These are phyloP conservation scores for Dictyostelium purpureum DNA, from an alignment of 78 protist genomes.

Conservation along the genomic window DNA sequence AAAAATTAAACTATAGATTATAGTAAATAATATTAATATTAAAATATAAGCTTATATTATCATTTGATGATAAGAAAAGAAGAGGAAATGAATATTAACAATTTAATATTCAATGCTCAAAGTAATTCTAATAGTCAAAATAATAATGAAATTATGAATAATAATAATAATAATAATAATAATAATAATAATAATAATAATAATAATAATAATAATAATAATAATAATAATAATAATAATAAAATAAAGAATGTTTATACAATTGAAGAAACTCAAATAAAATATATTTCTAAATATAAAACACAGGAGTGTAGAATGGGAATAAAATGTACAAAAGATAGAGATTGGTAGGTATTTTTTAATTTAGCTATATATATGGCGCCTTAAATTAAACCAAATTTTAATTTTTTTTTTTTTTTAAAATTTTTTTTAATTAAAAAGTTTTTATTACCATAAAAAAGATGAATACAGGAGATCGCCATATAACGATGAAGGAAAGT, in stretches of 20 bases:
- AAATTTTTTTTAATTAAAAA: background rate
- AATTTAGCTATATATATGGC: background rate
- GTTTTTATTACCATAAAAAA: constrained; percentile 63
- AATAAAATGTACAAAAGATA: constrained; percentile 34
- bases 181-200: background rate
- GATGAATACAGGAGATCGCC: constrained; percentile 68
- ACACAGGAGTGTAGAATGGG: constrained; percentile 24
- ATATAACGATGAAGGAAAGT: background rate
- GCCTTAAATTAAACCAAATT: background rate
- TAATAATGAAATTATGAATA: background rate
- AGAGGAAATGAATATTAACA: background rate
- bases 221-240: background rate
- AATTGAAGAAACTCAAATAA: constrained; percentile 8
- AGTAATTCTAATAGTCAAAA: background rate
- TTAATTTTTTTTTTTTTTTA: background rate
- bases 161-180: background rate
- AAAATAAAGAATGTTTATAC: background rate
- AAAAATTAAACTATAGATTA: too few species aligned
- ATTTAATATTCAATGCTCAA: background rate
- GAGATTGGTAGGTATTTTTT: constrained; percentile 57
- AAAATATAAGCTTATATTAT: too few species aligned
- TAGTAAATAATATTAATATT: too few species aligned
- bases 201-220: background rate
- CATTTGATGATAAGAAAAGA: background rate
- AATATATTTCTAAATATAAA: constrained; percentile 40